phyloP scores from a whole-genome alignment of 192 early-diverging fungal genomes.

The Podila verticillata region DNA sequence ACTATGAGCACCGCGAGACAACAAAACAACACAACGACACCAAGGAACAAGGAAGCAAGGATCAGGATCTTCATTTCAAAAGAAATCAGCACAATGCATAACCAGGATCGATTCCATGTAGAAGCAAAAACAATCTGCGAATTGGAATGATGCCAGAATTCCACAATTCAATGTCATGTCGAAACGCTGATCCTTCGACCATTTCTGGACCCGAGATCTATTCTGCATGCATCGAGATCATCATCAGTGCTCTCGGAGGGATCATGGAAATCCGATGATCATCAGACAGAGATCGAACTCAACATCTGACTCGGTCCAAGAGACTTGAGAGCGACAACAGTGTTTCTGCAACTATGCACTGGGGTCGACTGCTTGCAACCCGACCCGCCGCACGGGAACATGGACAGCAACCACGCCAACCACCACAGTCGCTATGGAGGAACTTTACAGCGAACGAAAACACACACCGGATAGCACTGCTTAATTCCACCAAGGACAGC shows the following conservation, averaged over 20 bases:
- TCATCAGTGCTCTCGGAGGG: background rate
- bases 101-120: background rate
- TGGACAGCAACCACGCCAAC: too few species aligned
- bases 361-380: too few species aligned
- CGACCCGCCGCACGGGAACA: too few species aligned
- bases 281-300: background rate
- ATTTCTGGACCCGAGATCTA: background rate
- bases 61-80: background rate
- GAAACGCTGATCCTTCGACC: conserved; percentile 1
- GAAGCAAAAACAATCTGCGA: background rate
- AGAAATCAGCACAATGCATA: background rate
- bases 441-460: too few species aligned
- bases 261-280: background rate
- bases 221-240: background rate
- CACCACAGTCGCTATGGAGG: too few species aligned
- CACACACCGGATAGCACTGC: too few species aligned
- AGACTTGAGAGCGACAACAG: background rate
- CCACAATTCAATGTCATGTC: conserved; percentile 2
- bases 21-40: background rate
- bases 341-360: too few species aligned
- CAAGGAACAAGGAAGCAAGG: background rate
- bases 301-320: too few species aligned
- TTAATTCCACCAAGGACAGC: too few species aligned
- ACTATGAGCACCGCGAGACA: background rate
- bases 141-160: background rate